Base-by-base conservation (phyloP, 352 stramenopile genomes). In the Phytophthora macrochlamydospora region DNA sequence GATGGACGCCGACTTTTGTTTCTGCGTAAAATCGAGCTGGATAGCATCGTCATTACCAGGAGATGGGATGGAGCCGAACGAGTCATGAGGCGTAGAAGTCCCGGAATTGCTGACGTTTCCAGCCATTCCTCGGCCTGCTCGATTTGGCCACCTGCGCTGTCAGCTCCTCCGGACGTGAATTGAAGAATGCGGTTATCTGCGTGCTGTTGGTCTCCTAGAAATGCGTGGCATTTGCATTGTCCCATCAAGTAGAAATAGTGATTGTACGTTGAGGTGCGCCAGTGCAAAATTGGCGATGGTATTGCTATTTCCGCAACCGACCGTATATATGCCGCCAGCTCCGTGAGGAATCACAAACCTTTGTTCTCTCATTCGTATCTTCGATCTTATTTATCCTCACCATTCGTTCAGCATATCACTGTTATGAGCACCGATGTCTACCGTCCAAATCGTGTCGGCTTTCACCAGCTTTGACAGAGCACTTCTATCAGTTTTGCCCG, bases 401-500 rank as follows among this genome's bases (percentile, higher is more conserved):
- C 76, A 89, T 51, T 87, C 76, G 38, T 89, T 89, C 38, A 86
- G 48, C 65, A 87, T 73, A 48, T 89, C 76, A 40, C 77, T 89
- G 60, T 84, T 82, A 52, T 82, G 87, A 2, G 79, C 77, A 48
- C 85, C 85, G 66, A 95, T 92, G 66, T 95, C 87, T 53, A 95
- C 86, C 28, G 83, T 90, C 87, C 87, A 95, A 45, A 93, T 78
- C 37, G 80, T 79, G 7, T 79, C 79, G 8, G 86, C 75, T 53
- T 95, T 95, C 49, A 93, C 78, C 49, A 95, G 76, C 63, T 95
- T 95, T 45, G 84, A 78, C 37, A 95, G 61, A 35, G 78, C 80
- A 51, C 80, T 89, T 8, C 75, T 65, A 40, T 92, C 81, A 2
- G 71, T 89, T 63, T 93, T 92, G 43, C 77, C 83, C 3, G 73